Evolutionary conservation across 2,329 filamentous ascomycete species (phyloP).

Genomic region (Magnaporthiopsis rhizophila): DNA sequence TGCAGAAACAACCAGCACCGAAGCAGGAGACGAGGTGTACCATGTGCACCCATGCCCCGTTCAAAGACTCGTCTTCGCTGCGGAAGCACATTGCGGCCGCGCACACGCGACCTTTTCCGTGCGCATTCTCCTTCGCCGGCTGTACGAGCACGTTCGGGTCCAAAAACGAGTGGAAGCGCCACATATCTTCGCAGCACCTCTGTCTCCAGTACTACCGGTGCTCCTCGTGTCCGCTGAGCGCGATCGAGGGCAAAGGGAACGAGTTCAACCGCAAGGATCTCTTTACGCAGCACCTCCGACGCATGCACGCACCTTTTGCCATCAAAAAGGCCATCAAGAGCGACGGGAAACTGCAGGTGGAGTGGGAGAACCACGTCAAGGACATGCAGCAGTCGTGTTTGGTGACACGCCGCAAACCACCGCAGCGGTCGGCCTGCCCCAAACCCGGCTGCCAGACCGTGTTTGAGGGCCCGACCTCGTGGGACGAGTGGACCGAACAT

Average conservation of each 20-base stretch:
- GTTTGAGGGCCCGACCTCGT: conserved; percentile 66
- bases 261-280: conserved; percentile 93
- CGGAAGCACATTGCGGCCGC: conserved; percentile 61
- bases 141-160: conserved; percentile 79
- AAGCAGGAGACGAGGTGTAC: conserved; percentile 56
- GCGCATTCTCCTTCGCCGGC: conserved; percentile 76
- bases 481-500: conserved; percentile 91
- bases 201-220: conserved; percentile 59
- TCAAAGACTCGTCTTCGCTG: conserved; percentile 58
- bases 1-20: conserved; percentile 29
- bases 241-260: conserved; percentile 48
- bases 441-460: conserved; percentile 60
- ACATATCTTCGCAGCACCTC: conserved; percentile 85
- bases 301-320: conserved; percentile 77
- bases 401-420: conserved; percentile 58
- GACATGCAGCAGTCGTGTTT: conserved; percentile 69
- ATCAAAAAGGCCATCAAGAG: conserved; percentile 51
- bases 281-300: conserved; percentile 86
- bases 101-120: conserved; percentile 70
- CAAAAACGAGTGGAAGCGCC: conserved; percentile 97
- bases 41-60: conserved; percentile 55
- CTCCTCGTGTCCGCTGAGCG: conserved; percentile 48
- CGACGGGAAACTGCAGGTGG: conserved; percentile 49
- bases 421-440: conserved; percentile 62
- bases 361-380: conserved; percentile 60